phyloP scores from a whole-genome alignment of 2,329 filamentous ascomycete genomes.

The Cercospora zeae-maydis region DNA sequence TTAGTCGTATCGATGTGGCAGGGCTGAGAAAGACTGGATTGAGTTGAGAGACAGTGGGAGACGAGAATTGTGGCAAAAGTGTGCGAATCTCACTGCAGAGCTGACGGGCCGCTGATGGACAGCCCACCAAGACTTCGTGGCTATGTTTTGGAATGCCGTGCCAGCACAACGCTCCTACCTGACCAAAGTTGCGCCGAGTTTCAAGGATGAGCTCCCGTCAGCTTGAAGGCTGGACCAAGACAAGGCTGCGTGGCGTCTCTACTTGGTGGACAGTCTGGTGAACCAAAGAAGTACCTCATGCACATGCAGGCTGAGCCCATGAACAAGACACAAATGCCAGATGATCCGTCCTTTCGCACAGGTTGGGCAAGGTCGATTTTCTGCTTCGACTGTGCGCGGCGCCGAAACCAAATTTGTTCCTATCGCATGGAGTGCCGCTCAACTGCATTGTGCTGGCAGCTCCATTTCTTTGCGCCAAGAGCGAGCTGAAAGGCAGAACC shows the following conservation, averaged over 20 bases:
- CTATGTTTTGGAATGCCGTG: background rate
- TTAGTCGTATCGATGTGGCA: background rate
- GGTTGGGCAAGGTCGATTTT: background rate
- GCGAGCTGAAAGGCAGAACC: constrained; percentile 10
- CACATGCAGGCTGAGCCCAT: background rate
- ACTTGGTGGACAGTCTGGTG: background rate
- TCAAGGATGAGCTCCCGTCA: background rate
- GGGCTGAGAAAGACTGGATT: background rate
- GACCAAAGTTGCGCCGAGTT: background rate
- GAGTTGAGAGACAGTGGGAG: background rate
- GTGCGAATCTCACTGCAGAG: background rate
- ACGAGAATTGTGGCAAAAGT: background rate
- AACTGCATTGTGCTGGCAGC: constrained; percentile 9
- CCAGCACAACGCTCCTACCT: background rate
- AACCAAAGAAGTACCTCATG: background rate
- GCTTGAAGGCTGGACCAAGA: background rate
- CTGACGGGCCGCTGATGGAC: background rate
- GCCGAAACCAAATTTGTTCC: background rate
- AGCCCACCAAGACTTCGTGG: background rate
- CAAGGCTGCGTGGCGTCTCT: background rate
- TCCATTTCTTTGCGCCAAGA: constrained; percentile 7
- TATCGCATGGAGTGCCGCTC: constrained; percentile 2
- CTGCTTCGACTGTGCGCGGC: background rate
- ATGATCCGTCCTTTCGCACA: background rate
- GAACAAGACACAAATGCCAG: background rate